Evolutionary conservation across 257 asterid species (phyloP).

Genomic region (Jacaranda mimosifolia): DNA sequence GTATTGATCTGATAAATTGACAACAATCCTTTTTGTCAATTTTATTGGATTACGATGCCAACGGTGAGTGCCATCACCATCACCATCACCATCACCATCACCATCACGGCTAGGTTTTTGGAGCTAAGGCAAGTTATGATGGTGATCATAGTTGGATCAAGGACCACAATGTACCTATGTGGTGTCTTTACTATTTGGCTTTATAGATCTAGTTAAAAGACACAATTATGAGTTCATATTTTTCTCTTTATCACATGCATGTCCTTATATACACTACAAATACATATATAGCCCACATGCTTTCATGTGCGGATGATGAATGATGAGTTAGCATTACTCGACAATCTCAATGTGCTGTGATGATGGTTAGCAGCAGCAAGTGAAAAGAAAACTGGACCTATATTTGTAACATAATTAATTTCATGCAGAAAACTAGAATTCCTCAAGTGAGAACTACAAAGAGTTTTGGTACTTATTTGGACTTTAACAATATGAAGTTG

Average conservation of each 20-base stretch:
- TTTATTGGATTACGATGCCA: conserved; percentile 25
- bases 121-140: conserved; percentile 34
- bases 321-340: conserved; percentile 38
- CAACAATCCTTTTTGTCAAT: background rate
- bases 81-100: conserved; percentile 40
- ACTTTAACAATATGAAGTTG: no score
- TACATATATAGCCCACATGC: conserved; percentile 34
- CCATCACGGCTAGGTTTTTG: conserved; percentile 32
- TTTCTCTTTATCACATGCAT: background rate
- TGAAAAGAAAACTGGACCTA: background rate
- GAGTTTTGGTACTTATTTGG: background rate
- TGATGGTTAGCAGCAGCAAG: conserved; percentile 21
- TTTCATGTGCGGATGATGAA: conserved; percentile 43
- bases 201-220: background rate
- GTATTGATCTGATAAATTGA: conserved; percentile 9
- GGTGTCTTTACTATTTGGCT: conserved; percentile 20
- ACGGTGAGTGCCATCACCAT: conserved; percentile 34
- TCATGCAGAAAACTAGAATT: background rate
- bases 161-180: conserved; percentile 31
- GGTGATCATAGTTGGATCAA: conserved; percentile 25
- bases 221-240: background rate
- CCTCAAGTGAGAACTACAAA: no score
- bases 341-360: conserved; percentile 39
- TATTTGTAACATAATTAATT: background rate
- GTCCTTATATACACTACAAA: background rate